Percentiles rank a stretch among this genome's conserved stretches.
Evolutionary conservation across 2,329 filamentous ascomycete genomes (phyloP).

Genomic region (Hypoxylon sp.): DNA sequence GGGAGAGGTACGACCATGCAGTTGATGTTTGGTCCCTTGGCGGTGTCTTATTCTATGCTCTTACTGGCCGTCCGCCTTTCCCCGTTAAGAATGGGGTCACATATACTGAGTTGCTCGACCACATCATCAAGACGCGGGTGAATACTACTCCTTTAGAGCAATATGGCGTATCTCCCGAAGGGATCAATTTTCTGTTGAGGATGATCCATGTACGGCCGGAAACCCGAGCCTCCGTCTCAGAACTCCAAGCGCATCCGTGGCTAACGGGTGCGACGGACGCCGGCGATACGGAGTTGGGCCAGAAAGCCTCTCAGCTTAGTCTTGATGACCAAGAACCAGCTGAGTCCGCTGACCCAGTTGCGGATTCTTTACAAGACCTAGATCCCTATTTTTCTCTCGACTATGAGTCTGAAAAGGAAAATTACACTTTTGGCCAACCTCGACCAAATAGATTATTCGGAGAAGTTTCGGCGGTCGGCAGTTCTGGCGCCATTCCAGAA

Average conservation of each 20-base stretch:
- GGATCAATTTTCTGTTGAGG: slow-evolving; percentile 80
- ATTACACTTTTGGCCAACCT: slow-evolving; percentile 74
- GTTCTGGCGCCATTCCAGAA: slow-evolving; percentile 66
- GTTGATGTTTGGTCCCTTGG: slow-evolving; percentile 98
- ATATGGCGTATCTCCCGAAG: slow-evolving; percentile 72
- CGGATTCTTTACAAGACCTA: slow-evolving; percentile 52
- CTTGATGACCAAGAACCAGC: slow-evolving; percentile 63
- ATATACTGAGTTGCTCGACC: slow-evolving; percentile 84
- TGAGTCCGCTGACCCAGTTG: slow-evolving; percentile 51
- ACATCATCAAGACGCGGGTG: slow-evolving; percentile 85
- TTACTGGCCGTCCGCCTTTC: slow-evolving; percentile 87
- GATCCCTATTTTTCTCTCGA: slow-evolving; percentile 61
- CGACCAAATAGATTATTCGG: slow-evolving; percentile 66
- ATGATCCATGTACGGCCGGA: slow-evolving; percentile 89
- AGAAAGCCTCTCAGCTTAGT: slow-evolving; percentile 75
- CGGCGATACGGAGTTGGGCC: slow-evolving; percentile 71
- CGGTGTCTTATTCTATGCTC: slow-evolving; percentile 88
- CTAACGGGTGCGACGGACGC: slow-evolving; percentile 67
- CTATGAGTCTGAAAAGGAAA: slow-evolving; percentile 86
- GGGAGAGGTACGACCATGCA: slow-evolving; percentile 86
- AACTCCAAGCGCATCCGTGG: slow-evolving; percentile 83
- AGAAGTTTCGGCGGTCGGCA: slow-evolving; percentile 70
- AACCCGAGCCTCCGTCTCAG: slow-evolving; percentile 78
- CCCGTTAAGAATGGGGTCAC: slow-evolving; percentile 81
- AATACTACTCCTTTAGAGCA: slow-evolving; percentile 75